phyloP scores from a whole-genome alignment of 495 filamentous ascomycete species.

The Daldinia bambusicola region DNA sequence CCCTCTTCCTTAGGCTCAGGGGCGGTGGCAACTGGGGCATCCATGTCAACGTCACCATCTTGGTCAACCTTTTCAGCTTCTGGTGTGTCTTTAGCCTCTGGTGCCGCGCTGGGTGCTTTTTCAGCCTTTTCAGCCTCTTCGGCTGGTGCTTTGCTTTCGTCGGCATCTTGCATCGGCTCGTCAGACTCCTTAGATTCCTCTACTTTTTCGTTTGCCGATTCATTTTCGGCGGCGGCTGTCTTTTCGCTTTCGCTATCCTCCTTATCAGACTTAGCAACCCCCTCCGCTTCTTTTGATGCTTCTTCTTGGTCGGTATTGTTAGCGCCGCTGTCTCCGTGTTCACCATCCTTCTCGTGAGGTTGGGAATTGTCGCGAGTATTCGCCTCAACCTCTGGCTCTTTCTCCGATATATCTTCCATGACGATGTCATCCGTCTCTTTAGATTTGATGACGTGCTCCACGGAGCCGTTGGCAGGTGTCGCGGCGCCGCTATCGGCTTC shows the following conservation, averaged over 20 bases:
- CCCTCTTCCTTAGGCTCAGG: conserved; percentile 23
- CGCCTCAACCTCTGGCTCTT: conserved; percentile 43
- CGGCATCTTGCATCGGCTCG: conserved; percentile 49
- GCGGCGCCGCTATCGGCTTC: conserved; percentile 71
- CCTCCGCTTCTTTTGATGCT: conserved; percentile 23
- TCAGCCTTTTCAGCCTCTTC: conserved; percentile 35
- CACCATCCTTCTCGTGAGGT: conserved; percentile 54
- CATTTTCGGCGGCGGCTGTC: conserved; percentile 15
- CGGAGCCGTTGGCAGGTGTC: conserved; percentile 63
- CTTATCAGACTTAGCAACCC: conserved; percentile 33
- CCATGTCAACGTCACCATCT: conserved; percentile 49
- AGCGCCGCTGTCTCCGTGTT: conserved; percentile 42
- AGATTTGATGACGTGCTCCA: conserved; percentile 58
- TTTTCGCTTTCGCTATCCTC: conserved; percentile 42
- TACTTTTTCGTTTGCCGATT: conserved; percentile 14
- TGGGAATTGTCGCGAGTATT: conserved; percentile 44
- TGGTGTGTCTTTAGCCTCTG: conserved; percentile 16
- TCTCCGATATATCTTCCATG: conserved; percentile 68
- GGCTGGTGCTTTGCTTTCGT: conserved; percentile 21
- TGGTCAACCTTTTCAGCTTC: conserved; percentile 34
- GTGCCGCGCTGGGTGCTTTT: conserved; percentile 19
- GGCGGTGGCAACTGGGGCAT: conserved; percentile 15
- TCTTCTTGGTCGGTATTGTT: conserved; percentile 45
- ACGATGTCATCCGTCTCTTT: conserved; percentile 70
- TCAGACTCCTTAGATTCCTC: conserved; percentile 44